Conservation (phyloP, 176 grass and related monocot species). For the Juncus effusus region DNA sequence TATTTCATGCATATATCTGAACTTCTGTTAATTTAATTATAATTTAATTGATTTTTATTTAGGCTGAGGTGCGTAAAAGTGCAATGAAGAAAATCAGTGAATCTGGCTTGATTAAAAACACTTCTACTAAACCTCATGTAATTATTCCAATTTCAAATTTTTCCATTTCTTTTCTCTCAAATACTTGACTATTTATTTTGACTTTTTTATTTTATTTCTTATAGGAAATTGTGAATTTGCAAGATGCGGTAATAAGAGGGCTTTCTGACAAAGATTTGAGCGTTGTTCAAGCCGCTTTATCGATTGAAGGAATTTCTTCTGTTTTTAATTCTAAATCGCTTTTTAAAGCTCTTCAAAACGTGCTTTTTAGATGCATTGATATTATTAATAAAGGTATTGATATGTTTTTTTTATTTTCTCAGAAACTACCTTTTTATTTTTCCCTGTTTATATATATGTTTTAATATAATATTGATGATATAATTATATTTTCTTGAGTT, state of each 20-base stretch:
- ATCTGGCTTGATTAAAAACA: slow-evolving; percentile 48
- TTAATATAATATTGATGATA: too few relatives aligned
- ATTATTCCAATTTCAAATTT: background rate
- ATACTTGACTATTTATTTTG: too few relatives aligned
- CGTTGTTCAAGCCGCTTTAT: slow-evolving; percentile 92
- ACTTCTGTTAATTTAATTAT: background rate
- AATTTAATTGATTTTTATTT: slow-evolving; percentile 20
- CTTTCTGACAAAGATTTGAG: slow-evolving; percentile 80
- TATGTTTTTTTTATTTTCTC: slow-evolving; percentile 22
- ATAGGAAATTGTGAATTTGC: slow-evolving; percentile 63
- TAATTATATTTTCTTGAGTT: too few relatives aligned
- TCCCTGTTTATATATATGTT: background rate
- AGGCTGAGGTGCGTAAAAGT: slow-evolving; percentile 60
- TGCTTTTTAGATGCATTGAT: slow-evolving; percentile 64
- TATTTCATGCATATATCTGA: background rate
- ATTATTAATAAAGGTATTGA: slow-evolving; percentile 53
- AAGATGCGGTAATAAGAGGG: slow-evolving; percentile 62
- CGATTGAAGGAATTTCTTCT: slow-evolving; percentile 68
- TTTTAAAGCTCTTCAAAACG: slow-evolving; percentile 51
- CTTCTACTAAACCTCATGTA: slow-evolving; percentile 52
- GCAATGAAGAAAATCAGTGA: slow-evolving; percentile 67
- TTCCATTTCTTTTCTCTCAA: slow-evolving; percentile 11
- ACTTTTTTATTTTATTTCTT: slow-evolving; percentile 30
- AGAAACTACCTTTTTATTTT: background rate
- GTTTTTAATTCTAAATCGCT: slow-evolving; percentile 41